phyloP scores from a whole-genome alignment of 176 grass and related monocot species.

The Triticum urartu region DNA sequence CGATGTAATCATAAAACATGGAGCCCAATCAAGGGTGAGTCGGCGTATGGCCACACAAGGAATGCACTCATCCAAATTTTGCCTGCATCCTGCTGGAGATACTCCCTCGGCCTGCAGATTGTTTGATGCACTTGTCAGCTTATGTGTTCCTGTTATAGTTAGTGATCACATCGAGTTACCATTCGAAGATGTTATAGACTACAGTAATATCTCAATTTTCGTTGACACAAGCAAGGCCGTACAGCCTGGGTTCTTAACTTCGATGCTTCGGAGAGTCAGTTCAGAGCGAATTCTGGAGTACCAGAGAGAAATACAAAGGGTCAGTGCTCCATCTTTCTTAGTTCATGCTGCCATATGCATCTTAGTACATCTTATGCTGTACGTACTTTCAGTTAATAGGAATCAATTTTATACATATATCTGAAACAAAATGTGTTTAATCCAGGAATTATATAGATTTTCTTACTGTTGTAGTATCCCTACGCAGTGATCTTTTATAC shows the following conservation, averaged over 20 bases:
- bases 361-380: neutral
- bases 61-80: constrained; percentile 91
- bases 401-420: neutral
- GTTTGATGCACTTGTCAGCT: constrained; percentile 80
- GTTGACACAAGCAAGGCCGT: constrained; percentile 68
- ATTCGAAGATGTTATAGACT: constrained; percentile 87
- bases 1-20: constrained; percentile 85
- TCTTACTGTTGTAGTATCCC: neutral
- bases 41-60: constrained; percentile 71
- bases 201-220: constrained; percentile 82
- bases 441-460: neutral
- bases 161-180: constrained; percentile 76
- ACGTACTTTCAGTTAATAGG: neutral
- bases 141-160: constrained; percentile 79
- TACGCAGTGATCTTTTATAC: neutral
- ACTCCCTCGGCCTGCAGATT: constrained; percentile 77
- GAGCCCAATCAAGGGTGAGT: constrained; percentile 74
- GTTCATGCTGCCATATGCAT: neutral
- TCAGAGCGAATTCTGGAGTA: constrained; percentile 68
- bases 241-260: constrained; percentile 64
- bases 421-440: neutral
- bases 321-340: constrained; percentile 35
- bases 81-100: constrained; percentile 92
- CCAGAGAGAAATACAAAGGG: constrained; percentile 85
- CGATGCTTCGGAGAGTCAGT: constrained; percentile 56